Percentiles rank a stretch among this genome's conserved stretches.
Evolutionary conservation across 345 rosid genomes (phyloP).

Genomic region (Anastatica hierochuntica): DNA sequence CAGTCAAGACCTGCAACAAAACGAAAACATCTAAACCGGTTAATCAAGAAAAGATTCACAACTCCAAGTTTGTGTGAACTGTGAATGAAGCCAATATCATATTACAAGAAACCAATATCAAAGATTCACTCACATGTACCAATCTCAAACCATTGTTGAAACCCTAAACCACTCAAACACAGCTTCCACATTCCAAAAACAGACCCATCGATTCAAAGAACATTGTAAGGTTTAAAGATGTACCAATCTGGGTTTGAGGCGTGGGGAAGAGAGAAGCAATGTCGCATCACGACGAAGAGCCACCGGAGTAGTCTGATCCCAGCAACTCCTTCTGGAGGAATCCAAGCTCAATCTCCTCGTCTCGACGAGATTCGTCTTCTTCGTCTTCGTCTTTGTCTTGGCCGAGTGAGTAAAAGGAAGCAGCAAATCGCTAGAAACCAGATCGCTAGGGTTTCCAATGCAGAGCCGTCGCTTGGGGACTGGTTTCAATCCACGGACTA

Average conservation of each 20-base stretch:
- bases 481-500: conserved; percentile 37
- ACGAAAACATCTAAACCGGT: too few relatives aligned
- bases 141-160: background rate
- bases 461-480: conserved; percentile 34
- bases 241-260: conserved; percentile 18
- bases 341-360: conserved; percentile 41
- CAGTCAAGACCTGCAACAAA: conserved; percentile 17
- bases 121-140: background rate
- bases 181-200: background rate
- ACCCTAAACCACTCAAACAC: background rate
- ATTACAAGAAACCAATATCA: background rate
- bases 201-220: too few relatives aligned
- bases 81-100: background rate
- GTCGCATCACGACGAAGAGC: conserved; percentile 15
- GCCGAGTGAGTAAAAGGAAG: conserved; percentile 7
- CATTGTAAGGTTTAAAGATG: background rate
- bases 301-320: conserved; percentile 31
- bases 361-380: conserved; percentile 13
- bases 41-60: conserved; percentile 1
- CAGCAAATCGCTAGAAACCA: conserved; percentile 32
- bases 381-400: background rate
- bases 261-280: conserved; percentile 20
- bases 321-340: conserved; percentile 35
- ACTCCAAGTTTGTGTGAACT: background rate
- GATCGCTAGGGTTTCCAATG: conserved; percentile 39